These are phyloP conservation scores for Malania oleifera DNA, from an alignment of 164 flowering plant genomes.

Conservation along the genomic window DNA sequence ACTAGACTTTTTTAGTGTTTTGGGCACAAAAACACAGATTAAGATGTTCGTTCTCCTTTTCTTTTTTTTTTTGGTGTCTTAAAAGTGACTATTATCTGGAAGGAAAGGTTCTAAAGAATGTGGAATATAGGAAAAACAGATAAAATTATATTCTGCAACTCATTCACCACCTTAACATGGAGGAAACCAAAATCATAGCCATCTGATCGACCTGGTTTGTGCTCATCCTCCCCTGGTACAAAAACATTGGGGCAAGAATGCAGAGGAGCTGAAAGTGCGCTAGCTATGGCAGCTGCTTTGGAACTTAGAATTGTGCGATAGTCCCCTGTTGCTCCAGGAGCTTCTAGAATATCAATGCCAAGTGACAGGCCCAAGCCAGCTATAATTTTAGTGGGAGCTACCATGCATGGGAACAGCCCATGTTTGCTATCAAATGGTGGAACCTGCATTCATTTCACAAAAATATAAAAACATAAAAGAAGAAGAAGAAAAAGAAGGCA, in stretches of 20 bases:
- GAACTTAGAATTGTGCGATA: slow-evolving; percentile 85
- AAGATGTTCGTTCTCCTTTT: too few relatives aligned
- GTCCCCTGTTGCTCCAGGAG: slow-evolving; percentile 99
- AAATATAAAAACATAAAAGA: not conserved
- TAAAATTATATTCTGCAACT: not conserved
- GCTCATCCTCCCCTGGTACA: slow-evolving; percentile 85
- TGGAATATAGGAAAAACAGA: not conserved
- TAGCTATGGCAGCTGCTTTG: slow-evolving; percentile 83
- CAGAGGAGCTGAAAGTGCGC: slow-evolving; percentile 73
- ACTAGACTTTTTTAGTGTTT: too few relatives aligned
- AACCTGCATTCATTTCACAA: slow-evolving; percentile 43
- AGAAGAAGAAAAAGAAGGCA: too few relatives aligned
- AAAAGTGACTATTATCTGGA: too few relatives aligned
- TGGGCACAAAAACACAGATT: too few relatives aligned
- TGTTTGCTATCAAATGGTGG: slow-evolving; percentile 74
- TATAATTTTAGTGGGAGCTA: slow-evolving; percentile 95
- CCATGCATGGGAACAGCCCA: slow-evolving; percentile 90
- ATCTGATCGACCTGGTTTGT: slow-evolving; percentile 66
- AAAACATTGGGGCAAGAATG: slow-evolving; percentile 62
- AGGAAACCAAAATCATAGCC: slow-evolving; percentile 98
- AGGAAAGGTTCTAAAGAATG: too few relatives aligned
- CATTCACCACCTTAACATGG: slow-evolving; percentile 70
- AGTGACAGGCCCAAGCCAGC: slow-evolving; percentile 95
- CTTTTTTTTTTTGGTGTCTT: too few relatives aligned
- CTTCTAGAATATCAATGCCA: slow-evolving; percentile 91